These are phyloP conservation scores for Aspergillus brasiliensis DNA, from an alignment of 2,329 filamentous ascomycete genomes.

Conservation along the genomic window DNA sequence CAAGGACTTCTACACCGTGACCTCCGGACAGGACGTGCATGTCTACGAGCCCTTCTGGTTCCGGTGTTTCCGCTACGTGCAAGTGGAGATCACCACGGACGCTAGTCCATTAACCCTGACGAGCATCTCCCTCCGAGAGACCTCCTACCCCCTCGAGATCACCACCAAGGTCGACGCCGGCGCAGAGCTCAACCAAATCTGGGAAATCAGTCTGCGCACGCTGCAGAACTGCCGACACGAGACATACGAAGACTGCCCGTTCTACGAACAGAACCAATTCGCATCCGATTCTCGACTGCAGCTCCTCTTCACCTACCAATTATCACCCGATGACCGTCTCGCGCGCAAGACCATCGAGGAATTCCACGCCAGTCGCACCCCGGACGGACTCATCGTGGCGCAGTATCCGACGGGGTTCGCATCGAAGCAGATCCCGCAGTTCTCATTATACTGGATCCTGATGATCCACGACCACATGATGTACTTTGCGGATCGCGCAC, in stretches of 20 bases:
- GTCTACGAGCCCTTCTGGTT: conserved; percentile 11
- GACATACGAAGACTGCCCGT: conserved; percentile 15
- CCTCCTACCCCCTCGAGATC: neutral
- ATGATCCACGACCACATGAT: conserved; percentile 11
- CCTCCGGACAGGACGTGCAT: neutral
- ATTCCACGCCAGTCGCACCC: conserved; percentile 8
- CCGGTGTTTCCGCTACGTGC: conserved; percentile 14
- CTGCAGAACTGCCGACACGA: conserved; percentile 14
- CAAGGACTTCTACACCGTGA: conserved; percentile 7
- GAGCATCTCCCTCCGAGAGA: neutral
- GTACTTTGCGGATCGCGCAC: neutral
- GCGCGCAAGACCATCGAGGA: conserved; percentile 11
- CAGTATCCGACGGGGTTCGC: conserved; percentile 8
- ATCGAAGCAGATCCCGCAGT: conserved; percentile 2
- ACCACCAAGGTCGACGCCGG: neutral
- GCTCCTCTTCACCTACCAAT: conserved; percentile 12
- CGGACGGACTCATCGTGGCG: conserved; percentile 7
- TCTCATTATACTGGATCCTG: conserved; percentile 12
- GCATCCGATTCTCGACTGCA: conserved; percentile 11
- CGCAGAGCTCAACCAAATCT: neutral
- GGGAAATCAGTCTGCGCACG: conserved; percentile 10
- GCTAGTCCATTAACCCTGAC: neutral
- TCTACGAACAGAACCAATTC: conserved; percentile 19
- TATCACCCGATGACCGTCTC: conserved; percentile 11
- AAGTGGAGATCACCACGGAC: neutral